phyloP scores from a whole-genome alignment of 1,139 yeast genomes.

The Kodamaea plutei region DNA sequence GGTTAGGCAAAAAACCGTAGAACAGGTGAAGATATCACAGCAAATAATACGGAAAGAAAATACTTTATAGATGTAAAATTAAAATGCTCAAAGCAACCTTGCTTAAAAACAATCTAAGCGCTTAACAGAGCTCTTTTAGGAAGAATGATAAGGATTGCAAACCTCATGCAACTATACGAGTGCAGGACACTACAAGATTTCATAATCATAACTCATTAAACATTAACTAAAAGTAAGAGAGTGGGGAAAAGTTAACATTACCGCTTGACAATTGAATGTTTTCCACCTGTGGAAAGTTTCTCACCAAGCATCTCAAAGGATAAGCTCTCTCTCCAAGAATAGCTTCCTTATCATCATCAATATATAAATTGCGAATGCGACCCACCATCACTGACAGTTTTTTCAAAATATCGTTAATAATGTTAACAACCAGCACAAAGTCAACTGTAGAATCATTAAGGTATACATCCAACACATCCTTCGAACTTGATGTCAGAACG shows the following conservation, averaged over 20 bases:
- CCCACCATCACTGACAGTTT: slow-evolving; percentile 33
- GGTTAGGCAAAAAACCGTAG: too few species aligned
- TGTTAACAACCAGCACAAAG: slow-evolving; percentile 29
- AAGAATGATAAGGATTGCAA: too few species aligned
- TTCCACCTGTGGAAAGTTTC: slow-evolving; percentile 34
- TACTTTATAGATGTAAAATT: too few species aligned
- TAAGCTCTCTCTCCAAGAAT: slow-evolving; percentile 32
- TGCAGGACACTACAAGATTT: too few species aligned
- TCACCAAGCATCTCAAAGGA: slow-evolving; percentile 28
- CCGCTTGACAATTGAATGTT: slow-evolving; percentile 28
- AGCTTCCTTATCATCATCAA: slow-evolving; percentile 26
- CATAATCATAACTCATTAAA: slow-evolving; percentile 1
- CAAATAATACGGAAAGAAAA: too few species aligned
- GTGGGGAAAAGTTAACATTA: slow-evolving; percentile 4
- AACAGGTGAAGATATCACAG: too few species aligned
- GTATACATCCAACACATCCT: slow-evolving; percentile 9
- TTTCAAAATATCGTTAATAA: slow-evolving; percentile 35
- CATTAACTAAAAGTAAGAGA: slow-evolving; percentile 5
- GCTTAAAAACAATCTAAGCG: too few species aligned
- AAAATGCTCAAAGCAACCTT: too few species aligned
- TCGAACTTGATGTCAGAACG: slow-evolving; percentile 11
- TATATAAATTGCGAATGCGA: slow-evolving; percentile 29
- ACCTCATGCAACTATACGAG: too few species aligned
- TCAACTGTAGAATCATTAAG: slow-evolving; percentile 9
- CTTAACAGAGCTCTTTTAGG: too few species aligned